phyloP scores from a whole-genome alignment of 2,329 filamentous ascomycete genomes.

The Drechslerella dactyloides region DNA sequence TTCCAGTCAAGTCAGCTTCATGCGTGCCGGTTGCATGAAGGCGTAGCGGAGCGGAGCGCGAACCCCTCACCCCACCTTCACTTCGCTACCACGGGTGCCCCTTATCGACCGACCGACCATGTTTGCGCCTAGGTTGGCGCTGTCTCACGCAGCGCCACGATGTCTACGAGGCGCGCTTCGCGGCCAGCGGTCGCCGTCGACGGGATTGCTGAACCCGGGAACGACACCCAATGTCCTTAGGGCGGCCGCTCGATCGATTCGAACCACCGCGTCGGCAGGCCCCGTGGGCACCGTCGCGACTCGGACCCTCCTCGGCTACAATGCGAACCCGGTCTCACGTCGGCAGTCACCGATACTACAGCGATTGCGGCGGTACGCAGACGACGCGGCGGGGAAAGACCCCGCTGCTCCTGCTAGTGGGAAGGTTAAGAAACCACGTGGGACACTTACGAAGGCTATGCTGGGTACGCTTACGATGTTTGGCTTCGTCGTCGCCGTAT shows the following conservation, averaged over 20 bases:
- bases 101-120: constrained; percentile 32
- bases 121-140: constrained; percentile 35
- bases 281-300: constrained; percentile 6
- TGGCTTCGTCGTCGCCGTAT: constrained; percentile 75
- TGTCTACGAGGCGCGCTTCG: constrained; percentile 46
- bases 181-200: constrained; percentile 18
- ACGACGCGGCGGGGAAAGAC: constrained; percentile 8
- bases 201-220: constrained; percentile 22
- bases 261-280: constrained; percentile 11
- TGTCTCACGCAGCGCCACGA: constrained; percentile 42
- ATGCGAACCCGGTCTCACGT: constrained; percentile 13
- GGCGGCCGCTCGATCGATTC: constrained; percentile 19
- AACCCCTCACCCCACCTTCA: constrained; percentile 33
- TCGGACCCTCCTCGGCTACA: constrained; percentile 17
- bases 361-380: constrained; percentile 41
- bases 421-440: constrained; percentile 48
- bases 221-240: constrained; percentile 16
- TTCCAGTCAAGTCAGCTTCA: neutral
- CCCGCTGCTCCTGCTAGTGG: neutral
- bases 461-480: constrained; percentile 68
- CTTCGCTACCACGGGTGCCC: constrained; percentile 2
- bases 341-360: constrained; percentile 25
- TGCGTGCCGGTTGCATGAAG: constrained; percentile 42
- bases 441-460: constrained; percentile 22
- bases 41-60: constrained; percentile 29